These are phyloP conservation scores for Chaetomium globosum DNA, from an alignment of 2,329 filamentous ascomycete genomes.

Conservation along the genomic window DNA sequence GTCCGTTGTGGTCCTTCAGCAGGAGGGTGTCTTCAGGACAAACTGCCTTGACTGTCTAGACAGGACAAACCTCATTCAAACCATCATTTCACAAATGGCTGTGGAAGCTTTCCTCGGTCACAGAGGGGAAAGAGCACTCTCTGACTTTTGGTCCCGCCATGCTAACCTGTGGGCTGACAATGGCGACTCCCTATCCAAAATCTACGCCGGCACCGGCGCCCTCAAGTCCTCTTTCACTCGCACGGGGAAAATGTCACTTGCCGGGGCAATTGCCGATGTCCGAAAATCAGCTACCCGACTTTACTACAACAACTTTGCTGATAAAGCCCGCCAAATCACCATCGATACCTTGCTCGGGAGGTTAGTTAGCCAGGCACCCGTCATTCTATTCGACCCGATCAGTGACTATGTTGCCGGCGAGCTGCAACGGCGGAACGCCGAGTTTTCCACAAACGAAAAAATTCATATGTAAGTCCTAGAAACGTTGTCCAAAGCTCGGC, in stretches of 20 bases:
- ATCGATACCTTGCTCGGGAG: constrained; percentile 91
- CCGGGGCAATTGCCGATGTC: constrained; percentile 90
- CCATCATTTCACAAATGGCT: constrained; percentile 91
- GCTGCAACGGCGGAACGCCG: constrained; percentile 65
- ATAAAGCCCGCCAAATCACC: constrained; percentile 88
- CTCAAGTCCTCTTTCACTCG: constrained; percentile 94
- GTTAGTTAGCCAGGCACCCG: constrained; percentile 78
- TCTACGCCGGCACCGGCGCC: constrained; percentile 94
- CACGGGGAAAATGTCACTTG: constrained; percentile 91
- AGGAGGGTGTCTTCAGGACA: constrained; percentile 93
- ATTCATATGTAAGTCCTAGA: constrained; percentile 69
- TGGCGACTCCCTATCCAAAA: constrained; percentile 88
- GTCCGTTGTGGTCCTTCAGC: constrained; percentile 75
- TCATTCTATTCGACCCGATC: constrained; percentile 89
- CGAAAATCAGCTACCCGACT: constrained; percentile 91
- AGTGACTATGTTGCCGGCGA: constrained; percentile 86
- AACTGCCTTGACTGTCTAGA: constrained; percentile 97
- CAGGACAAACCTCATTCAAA: constrained; percentile 93
- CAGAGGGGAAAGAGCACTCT: constrained; percentile 65
- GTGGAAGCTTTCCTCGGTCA: constrained; percentile 81
- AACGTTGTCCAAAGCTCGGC: neutral
- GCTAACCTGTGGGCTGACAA: constrained; percentile 97
- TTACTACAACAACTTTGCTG: constrained; percentile 97
- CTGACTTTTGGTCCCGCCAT: constrained; percentile 90
- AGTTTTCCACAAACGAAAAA: constrained; percentile 73